Evolutionary conservation across 352 stramenopile genomes (phyloP), one percentile per base, ranked within the genome.

Genomic region (Pythium angustatum): DNA sequence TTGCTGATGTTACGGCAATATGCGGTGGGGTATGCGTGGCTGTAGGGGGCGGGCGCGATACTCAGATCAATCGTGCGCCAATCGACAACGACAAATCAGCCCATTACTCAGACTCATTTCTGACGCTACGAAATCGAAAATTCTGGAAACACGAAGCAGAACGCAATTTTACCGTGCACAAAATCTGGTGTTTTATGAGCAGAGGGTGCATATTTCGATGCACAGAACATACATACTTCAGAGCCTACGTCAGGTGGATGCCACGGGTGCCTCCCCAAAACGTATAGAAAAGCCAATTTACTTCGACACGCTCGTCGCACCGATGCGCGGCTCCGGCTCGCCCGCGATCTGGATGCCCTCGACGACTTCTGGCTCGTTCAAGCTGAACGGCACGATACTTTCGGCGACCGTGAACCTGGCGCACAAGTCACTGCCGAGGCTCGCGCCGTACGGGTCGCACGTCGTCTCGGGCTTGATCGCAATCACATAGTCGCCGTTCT

Each of bases 401-500:
- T 74, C 41, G 22, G 44, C 55, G 24, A 66, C 22, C 28, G 66
- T 69, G 47, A 81, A 81, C 21, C 28, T 50, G 31, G 63, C 63
- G 33, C 63, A 70, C 54, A 68, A 17, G 30, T 60, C 50, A 19
- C 26, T 61, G 44, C 55, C 55, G 5, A 64, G 48, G 5, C 34
- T 57, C 11, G 48, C 48, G 49, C 55, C 55, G 34, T 68, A 68
- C 41, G 61, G 62, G 72, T 57, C 62, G 54, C 76, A 83, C 51
- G 73, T 61, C 34, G 76, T 88, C 59, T 86, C 77, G 21, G 73
- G 72, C 64, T 85, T 85, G 70, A 88, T 69, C 14, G 73, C 66
- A 33, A 88, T 72, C 36, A 94, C 58, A 50, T 87, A 91, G 41
- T 83, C 73, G 1, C 85, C 81, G 0, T 70, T 57, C 52, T 91